phyloP scores from a whole-genome alignment of 148 eudicot species.

The Selenicereus undatus region DNA sequence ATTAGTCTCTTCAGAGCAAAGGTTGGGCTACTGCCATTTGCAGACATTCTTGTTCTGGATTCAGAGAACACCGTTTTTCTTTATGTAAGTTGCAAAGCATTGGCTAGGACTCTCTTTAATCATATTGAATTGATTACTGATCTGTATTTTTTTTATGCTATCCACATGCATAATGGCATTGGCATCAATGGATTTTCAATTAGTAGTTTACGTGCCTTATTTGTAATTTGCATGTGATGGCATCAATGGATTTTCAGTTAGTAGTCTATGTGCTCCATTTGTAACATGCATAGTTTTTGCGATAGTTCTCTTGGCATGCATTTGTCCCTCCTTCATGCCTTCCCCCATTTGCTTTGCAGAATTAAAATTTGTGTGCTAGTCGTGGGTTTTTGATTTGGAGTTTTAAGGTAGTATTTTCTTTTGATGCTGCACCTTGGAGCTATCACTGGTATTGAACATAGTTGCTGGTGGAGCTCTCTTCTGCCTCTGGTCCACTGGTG shows the following conservation, averaged over 20 bases:
- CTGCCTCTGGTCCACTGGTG: not conserved
- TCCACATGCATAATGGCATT: not conserved
- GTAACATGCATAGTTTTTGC: not conserved
- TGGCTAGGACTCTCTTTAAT: not conserved
- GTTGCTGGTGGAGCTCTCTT: not conserved
- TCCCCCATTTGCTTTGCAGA: not conserved
- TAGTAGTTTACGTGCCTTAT: not conserved
- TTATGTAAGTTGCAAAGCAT: slow-evolving; percentile 57
- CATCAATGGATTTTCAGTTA: not conserved
- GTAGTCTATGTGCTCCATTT: not conserved
- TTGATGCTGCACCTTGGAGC: not conserved
- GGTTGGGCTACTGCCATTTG: slow-evolving; percentile 56
- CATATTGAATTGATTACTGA: not conserved
- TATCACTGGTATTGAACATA: not conserved
- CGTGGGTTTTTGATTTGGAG: not conserved
- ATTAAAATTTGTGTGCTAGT: no score
- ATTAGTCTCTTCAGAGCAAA: slow-evolving; percentile 45
- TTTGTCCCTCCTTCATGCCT: not conserved
- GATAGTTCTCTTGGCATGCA: not conserved
- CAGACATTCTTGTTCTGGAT: slow-evolving; percentile 74
- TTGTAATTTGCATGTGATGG: not conserved
- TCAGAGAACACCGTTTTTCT: slow-evolving; percentile 64
- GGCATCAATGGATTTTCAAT: not conserved
- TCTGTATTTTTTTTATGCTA: not conserved
- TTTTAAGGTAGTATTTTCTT: not conserved